A percentile compares a stretch with the other conserved stretches of the same genome.
Conservation (phyloP, 352 stramenopile species). For the Phytophthora vignae region DNA sequence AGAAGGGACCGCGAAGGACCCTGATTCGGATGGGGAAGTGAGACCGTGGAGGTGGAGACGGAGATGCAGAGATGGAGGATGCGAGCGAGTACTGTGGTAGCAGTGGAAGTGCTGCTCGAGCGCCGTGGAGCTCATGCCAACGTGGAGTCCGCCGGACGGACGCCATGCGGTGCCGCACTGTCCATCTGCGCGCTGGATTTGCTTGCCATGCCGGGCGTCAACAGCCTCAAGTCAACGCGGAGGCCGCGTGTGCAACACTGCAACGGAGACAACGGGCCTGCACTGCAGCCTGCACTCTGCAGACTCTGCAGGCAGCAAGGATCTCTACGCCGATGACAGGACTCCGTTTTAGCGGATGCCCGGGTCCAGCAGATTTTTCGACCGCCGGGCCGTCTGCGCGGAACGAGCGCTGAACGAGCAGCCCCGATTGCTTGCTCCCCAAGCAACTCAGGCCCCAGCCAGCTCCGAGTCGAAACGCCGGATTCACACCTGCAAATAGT, state of each 20-base stretch:
- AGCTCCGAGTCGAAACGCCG: slow-evolving; percentile 10
- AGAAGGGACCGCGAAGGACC: background rate
- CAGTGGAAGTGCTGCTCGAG: background rate
- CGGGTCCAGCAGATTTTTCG: slow-evolving; percentile 11
- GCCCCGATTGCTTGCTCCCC: background rate
- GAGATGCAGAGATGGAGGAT: background rate
- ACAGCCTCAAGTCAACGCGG: background rate
- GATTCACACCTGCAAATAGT: background rate
- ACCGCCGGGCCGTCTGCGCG: slow-evolving; percentile 19
- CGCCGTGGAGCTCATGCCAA: background rate
- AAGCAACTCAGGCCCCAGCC: slow-evolving; percentile 18
- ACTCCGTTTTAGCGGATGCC: background rate
- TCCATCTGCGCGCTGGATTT: slow-evolving; percentile 21
- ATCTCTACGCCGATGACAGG: no score
- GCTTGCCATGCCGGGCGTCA: background rate
- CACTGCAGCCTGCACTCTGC: no score
- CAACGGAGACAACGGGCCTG: background rate
- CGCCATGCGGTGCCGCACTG: slow-evolving; percentile 11
- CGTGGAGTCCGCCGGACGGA: no score
- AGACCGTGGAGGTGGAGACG: background rate
- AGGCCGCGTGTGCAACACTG: background rate
- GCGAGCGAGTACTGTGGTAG: no score
- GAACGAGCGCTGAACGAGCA: slow-evolving; percentile 17
- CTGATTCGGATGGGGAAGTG: background rate
- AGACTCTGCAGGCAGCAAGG: no score